Evolutionary conservation across 805 yeast species (phyloP), one percentile per base, ranked within the genome.

Genomic region (Kodamaea fukazawae): DNA sequence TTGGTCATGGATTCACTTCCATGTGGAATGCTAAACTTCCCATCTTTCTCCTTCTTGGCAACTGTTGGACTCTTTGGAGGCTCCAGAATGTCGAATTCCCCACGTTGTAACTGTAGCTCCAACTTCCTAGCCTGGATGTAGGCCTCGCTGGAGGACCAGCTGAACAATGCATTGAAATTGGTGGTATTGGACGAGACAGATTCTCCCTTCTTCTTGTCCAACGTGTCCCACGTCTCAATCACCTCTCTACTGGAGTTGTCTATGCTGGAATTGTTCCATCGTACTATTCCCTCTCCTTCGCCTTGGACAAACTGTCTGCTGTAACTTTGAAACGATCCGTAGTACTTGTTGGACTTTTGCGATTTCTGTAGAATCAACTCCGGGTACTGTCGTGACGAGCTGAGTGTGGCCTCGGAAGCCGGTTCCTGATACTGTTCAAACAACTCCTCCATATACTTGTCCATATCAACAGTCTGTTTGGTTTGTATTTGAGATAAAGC

Each of bases 81-180:
- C 16, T 29, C 22, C 26, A 25, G 18, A 7, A 11, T 23, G 23
- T 12, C 30, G 3, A 29, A 12, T 34, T 33, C 38, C 14, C 41
- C 36, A 32, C 38, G 15, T 32, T 34, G 22, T 10, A 33, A 32
- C 42, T 45, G 54, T 14, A 61, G 45, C 33, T 61, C 63, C 22
- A 46, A 42, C 41, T 57, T 60, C 22, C 72, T 50, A 1, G 58
- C 57, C 16, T 56, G 59, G 8, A 69, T 59, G 41, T 66, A 65
- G 8, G 59, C 54, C 34, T 69, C 75, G 22, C 65, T 61, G 1
- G 73, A 65, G 12, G 72, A 65, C 75, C 75, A 69, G 36, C 63
- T 54, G 41, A 69, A 69, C 28, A 69, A 53, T 15, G 68, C 57
- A 2, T 35, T 28, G 38, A 29, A 16, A 12, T 29, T 35, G 36